Evolutionary conservation across 345 rosid genomes (phyloP).

Genomic region (Eucalyptus regnans): DNA sequence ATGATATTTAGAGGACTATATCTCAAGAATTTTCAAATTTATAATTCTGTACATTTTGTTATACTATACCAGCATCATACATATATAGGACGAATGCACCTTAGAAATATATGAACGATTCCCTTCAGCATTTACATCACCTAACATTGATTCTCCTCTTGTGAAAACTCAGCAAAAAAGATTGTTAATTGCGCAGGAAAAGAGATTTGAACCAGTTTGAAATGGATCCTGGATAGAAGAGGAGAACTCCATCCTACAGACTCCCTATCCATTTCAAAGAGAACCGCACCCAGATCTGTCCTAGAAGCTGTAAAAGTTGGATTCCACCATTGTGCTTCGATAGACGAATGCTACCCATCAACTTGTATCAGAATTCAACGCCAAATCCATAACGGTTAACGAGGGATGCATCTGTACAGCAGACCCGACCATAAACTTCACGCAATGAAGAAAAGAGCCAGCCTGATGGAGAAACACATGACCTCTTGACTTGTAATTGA

Average conservation of each 20-base stretch:
- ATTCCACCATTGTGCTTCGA: neutral
- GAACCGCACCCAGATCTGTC: rapidly evolving
- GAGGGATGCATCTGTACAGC: neutral
- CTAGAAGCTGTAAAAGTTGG: neutral
- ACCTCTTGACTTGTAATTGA: neutral
- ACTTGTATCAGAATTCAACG: neutral
- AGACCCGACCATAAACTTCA: neutral
- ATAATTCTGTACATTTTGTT: too few species aligned
- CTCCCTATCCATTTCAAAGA: neutral
- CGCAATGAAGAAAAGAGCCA: neutral
- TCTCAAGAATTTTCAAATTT: too few species aligned
- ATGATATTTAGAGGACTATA: too few species aligned
- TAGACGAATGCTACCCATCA: neutral
- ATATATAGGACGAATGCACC: too few species aligned
- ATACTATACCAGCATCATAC: too few species aligned
- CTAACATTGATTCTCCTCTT: neutral
- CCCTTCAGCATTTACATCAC: neutral
- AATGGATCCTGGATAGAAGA: neutral
- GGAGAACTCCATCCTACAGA: neutral
- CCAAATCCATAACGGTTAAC: neutral
- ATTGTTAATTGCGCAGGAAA: neutral
- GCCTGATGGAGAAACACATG: neutral
- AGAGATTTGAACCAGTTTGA: neutral
- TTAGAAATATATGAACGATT: neutral
- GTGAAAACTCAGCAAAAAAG: neutral